Base-by-base conservation (phyloP, 106 monocot genomes). In the Dactylorhiza incarnata region DNA sequence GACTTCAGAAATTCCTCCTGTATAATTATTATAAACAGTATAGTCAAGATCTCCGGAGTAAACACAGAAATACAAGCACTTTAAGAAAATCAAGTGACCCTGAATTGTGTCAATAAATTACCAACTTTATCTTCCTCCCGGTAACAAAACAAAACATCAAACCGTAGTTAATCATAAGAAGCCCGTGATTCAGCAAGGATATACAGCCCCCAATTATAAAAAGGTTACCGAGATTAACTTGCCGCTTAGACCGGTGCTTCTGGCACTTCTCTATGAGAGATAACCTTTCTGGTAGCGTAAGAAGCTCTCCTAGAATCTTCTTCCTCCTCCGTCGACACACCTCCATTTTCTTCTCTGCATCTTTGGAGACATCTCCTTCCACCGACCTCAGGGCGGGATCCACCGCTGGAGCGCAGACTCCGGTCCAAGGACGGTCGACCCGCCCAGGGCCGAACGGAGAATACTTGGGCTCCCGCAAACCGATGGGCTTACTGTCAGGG, bases 381-480 rank as follows among this genome's bases (percentile, higher is more conserved):
- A 88, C 87, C 0, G 80, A 81, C 68, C 83, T 77, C 51, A 99
- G 84, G 2, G 83, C 84, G 10, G 94, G 87, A 67, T 94, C 97
- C 14, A 94, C 86, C 14, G 87, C 86, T 5, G 96, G 97, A 9
- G 97, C 97, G 44, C 80, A 84, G 6, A 87, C 19, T 5, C 97
- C 97, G 0, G 91, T 99, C 97, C 97, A 99, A 0, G 74, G 16
- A 45, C 97, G 80, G 63, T 93, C 91, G 22, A 94, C 16, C 61
- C 89, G 74, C 2, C 87, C 87, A 0, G 97, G 97, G 0, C 97
- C 97, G 46, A 99, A 99, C 0, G 97, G 97, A 14, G 91, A 91
- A 82, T 91, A 99, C 80, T 86, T 94, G 56, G 97, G 94, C 72
- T 93, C 97, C 24, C 97, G 97, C 44, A 89, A 74, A 3, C 92